Conservation (phyloP, 2,329 filamentous ascomycete species). For the Alternaria hordeiaustralica region DNA sequence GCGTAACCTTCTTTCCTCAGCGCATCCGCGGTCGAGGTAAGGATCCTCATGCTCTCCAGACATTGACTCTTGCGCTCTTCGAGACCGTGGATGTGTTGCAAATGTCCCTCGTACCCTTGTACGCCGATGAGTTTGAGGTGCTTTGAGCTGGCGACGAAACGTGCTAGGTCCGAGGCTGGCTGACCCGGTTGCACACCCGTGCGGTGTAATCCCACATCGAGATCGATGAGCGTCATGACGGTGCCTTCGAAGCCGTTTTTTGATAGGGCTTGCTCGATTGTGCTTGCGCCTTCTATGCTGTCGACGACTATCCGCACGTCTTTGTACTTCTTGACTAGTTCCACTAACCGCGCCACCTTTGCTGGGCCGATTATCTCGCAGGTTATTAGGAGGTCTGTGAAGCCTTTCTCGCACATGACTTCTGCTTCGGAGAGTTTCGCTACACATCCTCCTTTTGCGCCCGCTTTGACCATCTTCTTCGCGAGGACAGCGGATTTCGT, state of each 20-base stretch:
- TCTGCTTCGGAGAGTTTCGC: conserved; percentile 58
- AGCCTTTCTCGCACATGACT: conserved; percentile 51
- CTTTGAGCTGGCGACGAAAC: conserved; percentile 45
- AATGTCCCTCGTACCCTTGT: conserved; percentile 62
- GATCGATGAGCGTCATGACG: conserved; percentile 55
- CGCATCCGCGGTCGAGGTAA: conserved; percentile 53
- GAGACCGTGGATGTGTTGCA: conserved; percentile 58
- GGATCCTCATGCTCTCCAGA: conserved; percentile 54
- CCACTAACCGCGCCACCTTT: conserved; percentile 57
- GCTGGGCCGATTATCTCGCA: conserved; percentile 57
- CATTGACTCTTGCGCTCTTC: conserved; percentile 54
- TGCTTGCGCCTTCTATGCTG: conserved; percentile 53
- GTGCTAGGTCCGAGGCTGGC: conserved; percentile 51
- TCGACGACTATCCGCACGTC: conserved; percentile 58
- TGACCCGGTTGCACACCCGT: conserved; percentile 56
- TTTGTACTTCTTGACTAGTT: conserved; percentile 50
- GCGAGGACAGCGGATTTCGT: conserved; percentile 59
- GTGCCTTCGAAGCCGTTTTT: conserved; percentile 46
- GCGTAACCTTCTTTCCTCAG: conserved; percentile 52
- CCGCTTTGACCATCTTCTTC: conserved; percentile 52
- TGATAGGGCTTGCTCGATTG: conserved; percentile 54
- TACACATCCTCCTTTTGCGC: conserved; percentile 60
- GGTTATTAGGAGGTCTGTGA: conserved; percentile 60
- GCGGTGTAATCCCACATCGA: conserved; percentile 60
- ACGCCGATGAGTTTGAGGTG: conserved; percentile 57